Evolutionary conservation across 116 monocot genomes (phyloP), one percentile per base, ranked within the genome.

Genomic region (Cymodocea nodosa): DNA sequence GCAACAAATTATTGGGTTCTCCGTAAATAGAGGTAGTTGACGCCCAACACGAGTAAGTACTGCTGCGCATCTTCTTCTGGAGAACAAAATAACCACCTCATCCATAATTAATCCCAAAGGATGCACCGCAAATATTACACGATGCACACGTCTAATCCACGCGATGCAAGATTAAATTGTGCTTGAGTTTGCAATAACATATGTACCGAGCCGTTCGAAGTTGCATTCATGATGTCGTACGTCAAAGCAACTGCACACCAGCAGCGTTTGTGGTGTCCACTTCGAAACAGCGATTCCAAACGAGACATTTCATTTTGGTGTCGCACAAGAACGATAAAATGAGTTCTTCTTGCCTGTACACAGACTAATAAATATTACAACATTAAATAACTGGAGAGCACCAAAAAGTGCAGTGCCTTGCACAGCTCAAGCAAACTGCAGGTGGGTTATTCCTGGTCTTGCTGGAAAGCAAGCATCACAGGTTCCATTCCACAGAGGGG

Each of bases 261-360:
- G 13, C 22, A 1, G 23, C 8, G 22, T 9, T 3, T 56, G 23
- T 2, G 56, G 56, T 22, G 20, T 1, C 23, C 13, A 58, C 58
- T 58, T 20, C 25, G 23, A 15, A 58, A 20, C 22, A 12, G 23
- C 8, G 25, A 58, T 12, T 25, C 23, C 12, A 7, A 12, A 12
- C 14, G 3, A 58, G 58, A 58, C 23, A 35, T 8, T 61, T 17
- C 35, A 17, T 61, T 61, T 8, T 61, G 16, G 61, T 16, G 23
- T 62, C n/a, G 36, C 36, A 36, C 17, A 3, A 18, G 25, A 62
- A 35, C 6, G 37, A 62, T 62, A 34, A 67, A 35, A 67, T 10
- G 34, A 20, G 63, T 63, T 44, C 20, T 52, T 54, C 44, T 24
- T 67, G 53, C 44, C 51, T 67, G 53, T 52, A 67, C 53, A 67